A percentile compares a stretch with the other conserved stretches of the same genome.
phyloP scores from a whole-genome alignment of 768 basidiomycete genomes.

The Calvatia gigantea region DNA sequence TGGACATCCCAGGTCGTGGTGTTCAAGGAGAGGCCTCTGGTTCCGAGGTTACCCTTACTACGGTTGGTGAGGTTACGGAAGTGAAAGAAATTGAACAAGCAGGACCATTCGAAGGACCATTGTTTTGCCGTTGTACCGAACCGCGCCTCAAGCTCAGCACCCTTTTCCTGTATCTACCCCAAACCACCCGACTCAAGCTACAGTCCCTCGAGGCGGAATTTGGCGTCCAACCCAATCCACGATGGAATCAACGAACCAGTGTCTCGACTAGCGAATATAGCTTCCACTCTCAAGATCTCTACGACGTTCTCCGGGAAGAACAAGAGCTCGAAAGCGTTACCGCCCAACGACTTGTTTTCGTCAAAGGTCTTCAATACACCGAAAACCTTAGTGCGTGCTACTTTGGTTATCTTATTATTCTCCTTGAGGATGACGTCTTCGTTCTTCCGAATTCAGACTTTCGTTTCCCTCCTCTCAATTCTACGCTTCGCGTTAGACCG shows the following conservation, averaged over 20 bases:
- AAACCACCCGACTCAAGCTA: no score
- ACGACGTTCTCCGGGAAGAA: neutral
- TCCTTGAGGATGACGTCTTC: neutral
- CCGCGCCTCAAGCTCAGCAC: neutral
- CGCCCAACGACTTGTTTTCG: neutral
- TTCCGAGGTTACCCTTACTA: neutral
- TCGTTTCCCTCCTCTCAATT: neutral
- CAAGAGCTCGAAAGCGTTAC: neutral
- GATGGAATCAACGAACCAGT: neutral
- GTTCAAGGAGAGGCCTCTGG: neutral
- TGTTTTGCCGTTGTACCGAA: neutral
- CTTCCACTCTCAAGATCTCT: neutral
- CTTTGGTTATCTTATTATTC: no score
- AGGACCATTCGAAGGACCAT: neutral
- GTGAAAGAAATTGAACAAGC: neutral
- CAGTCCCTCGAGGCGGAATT: no score
- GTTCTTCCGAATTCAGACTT: neutral
- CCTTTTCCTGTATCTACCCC: neutral
- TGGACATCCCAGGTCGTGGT: neutral
- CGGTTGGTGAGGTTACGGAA: no score
- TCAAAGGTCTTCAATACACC: constrained; percentile 1
- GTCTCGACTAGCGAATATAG: neutral
- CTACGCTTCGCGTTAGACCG: neutral
- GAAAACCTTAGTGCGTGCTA: neutral
- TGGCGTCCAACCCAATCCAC: neutral